Conservation (phyloP, 768 basidiomycete genomes). For the Tephrocybe sp. region DNA sequence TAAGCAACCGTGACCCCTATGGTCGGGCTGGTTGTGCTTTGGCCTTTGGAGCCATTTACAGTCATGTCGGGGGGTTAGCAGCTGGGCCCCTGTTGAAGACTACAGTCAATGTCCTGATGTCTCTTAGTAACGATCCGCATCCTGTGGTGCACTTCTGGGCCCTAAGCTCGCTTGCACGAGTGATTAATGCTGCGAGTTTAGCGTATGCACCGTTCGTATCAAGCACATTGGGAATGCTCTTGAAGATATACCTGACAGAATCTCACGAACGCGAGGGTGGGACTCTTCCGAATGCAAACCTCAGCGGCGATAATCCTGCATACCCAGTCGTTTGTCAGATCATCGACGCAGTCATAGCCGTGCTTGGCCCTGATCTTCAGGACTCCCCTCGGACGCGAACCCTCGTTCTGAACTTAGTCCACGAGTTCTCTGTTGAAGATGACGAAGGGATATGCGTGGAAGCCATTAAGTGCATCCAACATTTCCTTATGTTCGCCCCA, state of each 20-base stretch:
- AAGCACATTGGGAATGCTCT: conserved; percentile 84
- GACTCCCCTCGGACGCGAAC: conserved; percentile 80
- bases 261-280: conserved; percentile 95
- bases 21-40: conserved; percentile 91
- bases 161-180: conserved; percentile 76
- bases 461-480: conserved; percentile 94
- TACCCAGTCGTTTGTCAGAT: conserved; percentile 91
- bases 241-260: conserved; percentile 86
- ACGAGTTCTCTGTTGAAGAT: conserved; percentile 79
- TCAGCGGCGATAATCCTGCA: conserved; percentile 87
- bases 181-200: conserved; percentile 89
- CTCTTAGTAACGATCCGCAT: conserved; percentile 93
- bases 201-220: conserved; percentile 89
- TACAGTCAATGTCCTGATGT: conserved; percentile 92
- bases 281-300: conserved; percentile 73
- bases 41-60: conserved; percentile 90
- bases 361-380: conserved; percentile 93
- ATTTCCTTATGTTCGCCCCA: conserved; percentile 94
- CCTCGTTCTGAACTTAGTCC: conserved; percentile 79
- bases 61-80: conserved; percentile 89
- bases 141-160: conserved; percentile 96
- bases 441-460: conserved; percentile 90
- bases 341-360: conserved; percentile 89
- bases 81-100: conserved; percentile 94
- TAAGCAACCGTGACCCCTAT: conserved; percentile 90